Conservation (phyloP, 1,284 basidiomycete genomes). For the Tetrapyrgos nigripes region DNA sequence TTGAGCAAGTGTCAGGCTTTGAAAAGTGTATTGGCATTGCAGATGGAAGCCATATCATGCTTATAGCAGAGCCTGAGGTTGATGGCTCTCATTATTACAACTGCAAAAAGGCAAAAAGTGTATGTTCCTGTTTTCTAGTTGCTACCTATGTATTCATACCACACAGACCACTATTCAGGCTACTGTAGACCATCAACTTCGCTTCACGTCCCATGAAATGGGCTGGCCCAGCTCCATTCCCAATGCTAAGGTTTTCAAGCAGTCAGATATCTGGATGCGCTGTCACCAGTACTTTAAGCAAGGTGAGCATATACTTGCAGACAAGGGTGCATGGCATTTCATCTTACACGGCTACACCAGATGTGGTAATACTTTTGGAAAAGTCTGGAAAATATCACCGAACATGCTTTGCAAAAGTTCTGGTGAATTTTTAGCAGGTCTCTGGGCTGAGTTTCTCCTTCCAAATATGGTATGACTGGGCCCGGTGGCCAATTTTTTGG, state of each 20-base stretch:
- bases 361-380: no score
- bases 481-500: no score
- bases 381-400: no score
- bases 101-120: slow-evolving; percentile 11
- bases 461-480: no score
- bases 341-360: no score
- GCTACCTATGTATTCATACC: neutral
- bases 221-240: slow-evolving; percentile 36
- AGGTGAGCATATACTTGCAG: slow-evolving; percentile 31
- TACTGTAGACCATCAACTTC: slow-evolving; percentile 27
- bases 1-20: slow-evolving; percentile 24
- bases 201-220: slow-evolving; percentile 31
- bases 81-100: slow-evolving; percentile 3
- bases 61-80: slow-evolving; percentile 21
- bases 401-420: no score
- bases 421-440: no score
- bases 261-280: slow-evolving; percentile 31
- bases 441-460: no score
- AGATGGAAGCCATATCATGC: slow-evolving; percentile 26
- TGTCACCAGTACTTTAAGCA: slow-evolving; percentile 25
- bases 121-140: slow-evolving; percentile 5
- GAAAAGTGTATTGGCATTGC: slow-evolving; percentile 27
- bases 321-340: slow-evolving; percentile 35
- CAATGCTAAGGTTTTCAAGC: slow-evolving; percentile 31
- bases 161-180: slow-evolving; percentile 31